phyloP scores from a whole-genome alignment of 1,284 basidiomycete species.

The Microbotryum intermedium region DNA sequence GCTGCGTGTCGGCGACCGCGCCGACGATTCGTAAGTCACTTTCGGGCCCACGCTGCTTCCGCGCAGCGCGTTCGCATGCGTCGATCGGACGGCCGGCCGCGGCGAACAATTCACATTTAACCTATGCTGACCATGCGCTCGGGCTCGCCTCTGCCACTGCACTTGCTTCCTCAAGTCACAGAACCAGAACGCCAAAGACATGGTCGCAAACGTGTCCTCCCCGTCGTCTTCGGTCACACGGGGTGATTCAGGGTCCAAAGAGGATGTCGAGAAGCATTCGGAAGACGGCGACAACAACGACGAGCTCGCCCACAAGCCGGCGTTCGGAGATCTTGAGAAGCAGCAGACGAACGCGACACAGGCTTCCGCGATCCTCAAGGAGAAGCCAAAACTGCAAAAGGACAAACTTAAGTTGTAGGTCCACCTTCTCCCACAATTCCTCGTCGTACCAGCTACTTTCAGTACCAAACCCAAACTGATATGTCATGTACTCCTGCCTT shows the following conservation, averaged over 20 bases:
- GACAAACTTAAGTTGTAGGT: not conserved
- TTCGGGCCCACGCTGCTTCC: too few species aligned
- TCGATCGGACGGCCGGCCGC: too few species aligned
- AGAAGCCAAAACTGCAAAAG: not conserved
- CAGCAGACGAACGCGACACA: not conserved
- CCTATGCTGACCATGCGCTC: too few species aligned
- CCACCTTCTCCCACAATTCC: not conserved
- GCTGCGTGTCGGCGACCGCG: too few species aligned
- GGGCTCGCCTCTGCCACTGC: too few species aligned
- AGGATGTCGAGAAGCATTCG: not conserved
- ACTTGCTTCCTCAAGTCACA: too few species aligned
- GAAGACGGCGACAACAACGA: not conserved
- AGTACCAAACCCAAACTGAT: too few species aligned
- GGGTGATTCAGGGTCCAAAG: not conserved
- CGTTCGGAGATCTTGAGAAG: slow-evolving; percentile 4
- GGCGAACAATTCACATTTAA: too few species aligned
- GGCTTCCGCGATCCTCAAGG: not conserved
- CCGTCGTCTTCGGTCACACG: slow-evolving; percentile 12
- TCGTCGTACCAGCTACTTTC: not conserved
- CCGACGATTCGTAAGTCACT: too few species aligned
- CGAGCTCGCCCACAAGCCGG: not conserved
- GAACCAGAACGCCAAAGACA: too few species aligned
- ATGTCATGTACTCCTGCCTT: not conserved
- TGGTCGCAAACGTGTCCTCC: not conserved
- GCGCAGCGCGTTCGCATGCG: too few species aligned